Conservation (phyloP, 176 grass and related monocot species). For the Juncus inflexus region DNA sequence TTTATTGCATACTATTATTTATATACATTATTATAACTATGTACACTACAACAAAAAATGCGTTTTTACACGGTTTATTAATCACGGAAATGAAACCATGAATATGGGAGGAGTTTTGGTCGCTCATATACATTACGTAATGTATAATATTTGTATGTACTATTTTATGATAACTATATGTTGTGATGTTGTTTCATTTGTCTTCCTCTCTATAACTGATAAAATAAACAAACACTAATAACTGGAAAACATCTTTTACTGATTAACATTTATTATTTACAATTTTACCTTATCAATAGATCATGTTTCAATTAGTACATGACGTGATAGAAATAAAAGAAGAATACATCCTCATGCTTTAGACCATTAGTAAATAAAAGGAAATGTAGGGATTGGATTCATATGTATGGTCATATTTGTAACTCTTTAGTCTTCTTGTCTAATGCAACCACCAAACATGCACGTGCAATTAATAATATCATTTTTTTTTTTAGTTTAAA, state of each 20-base stretch:
- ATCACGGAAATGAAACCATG: too few species aligned
- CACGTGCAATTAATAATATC: neutral
- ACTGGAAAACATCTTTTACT: neutral
- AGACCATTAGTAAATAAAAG: neutral
- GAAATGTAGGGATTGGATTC: neutral
- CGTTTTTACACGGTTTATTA: too few species aligned
- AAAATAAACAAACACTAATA: neutral
- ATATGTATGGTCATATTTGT: neutral
- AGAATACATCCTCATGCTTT: neutral
- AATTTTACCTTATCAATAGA: neutral
- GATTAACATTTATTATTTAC: neutral
- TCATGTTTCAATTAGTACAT: neutral
- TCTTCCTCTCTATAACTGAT: too few species aligned
- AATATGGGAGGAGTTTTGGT: too few species aligned
- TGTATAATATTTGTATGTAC: too few species aligned
- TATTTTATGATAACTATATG: too few species aligned
- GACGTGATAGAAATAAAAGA: neutral
- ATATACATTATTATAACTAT: too few species aligned
- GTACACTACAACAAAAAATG: too few species aligned
- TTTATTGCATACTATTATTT: too few species aligned
- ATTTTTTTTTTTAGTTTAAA: neutral
- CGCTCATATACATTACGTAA: too few species aligned
- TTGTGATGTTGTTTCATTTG: too few species aligned
- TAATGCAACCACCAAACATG: slow-evolving; percentile 22
- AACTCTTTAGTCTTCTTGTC: slow-evolving; percentile 14